Percentiles rank a stretch among this genome's conserved stretches.
Evolutionary conservation across 2,329 filamentous ascomycete species (phyloP).

Genomic region (Acrocalymma vagum): DNA sequence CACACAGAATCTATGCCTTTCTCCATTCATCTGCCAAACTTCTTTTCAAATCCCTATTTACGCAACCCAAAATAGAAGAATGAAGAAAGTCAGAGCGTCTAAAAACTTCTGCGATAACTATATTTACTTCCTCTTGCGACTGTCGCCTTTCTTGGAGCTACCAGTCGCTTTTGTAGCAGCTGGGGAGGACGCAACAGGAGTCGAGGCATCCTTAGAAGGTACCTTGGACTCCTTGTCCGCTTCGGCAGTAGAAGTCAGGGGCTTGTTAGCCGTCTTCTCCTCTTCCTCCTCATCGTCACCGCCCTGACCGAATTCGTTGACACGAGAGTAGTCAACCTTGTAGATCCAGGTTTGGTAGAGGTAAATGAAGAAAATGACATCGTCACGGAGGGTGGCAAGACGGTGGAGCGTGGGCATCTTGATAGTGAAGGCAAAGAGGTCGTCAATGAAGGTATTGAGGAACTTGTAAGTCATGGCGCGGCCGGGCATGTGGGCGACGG

Average conservation of each 20-base stretch:
- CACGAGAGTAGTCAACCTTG: constrained; percentile 86
- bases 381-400: constrained; percentile 89
- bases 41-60: no score
- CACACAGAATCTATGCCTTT: no score
- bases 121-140: constrained; percentile 43
- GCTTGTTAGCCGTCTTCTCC: constrained; percentile 57
- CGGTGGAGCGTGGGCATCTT: constrained; percentile 98
- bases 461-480: constrained; percentile 99
- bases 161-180: constrained; percentile 32
- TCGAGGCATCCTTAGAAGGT: constrained; percentile 22
- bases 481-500: constrained; percentile 93
- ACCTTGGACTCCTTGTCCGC: constrained; percentile 37
- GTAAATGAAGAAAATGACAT: constrained; percentile 98
- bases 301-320: constrained; percentile 98
- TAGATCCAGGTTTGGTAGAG: constrained; percentile 95
- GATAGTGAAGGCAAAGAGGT: constrained; percentile 98
- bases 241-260: constrained; percentile 45
- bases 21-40: no score
- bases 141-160: constrained; percentile 33
- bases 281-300: constrained; percentile 79
- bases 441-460: constrained; percentile 98
- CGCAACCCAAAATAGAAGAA: no score
- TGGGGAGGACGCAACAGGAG: constrained; percentile 27
- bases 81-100: no score
- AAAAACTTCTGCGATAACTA: no score